Conservation (phyloP, 805 yeast genomes). For the Myxozyma neotropica region DNA sequence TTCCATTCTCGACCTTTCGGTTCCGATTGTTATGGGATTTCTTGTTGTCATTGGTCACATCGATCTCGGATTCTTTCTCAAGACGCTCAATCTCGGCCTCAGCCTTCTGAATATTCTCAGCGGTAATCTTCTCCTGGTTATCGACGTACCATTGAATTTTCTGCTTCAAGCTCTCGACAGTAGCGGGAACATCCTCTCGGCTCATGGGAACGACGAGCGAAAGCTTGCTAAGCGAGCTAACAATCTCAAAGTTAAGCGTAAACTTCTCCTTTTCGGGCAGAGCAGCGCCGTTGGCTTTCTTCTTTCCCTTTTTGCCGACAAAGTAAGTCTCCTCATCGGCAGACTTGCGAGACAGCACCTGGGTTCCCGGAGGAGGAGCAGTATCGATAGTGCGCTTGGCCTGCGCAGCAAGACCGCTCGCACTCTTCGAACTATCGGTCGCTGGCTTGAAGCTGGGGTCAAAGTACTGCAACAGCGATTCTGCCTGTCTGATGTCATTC, state of each 20-base stretch:
- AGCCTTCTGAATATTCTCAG: conserved; percentile 72
- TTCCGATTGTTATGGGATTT: conserved; percentile 10
- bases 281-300: conserved; percentile 16
- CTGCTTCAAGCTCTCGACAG: conserved; percentile 67
- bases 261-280: conserved; percentile 48
- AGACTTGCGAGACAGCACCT: conserved; percentile 63
- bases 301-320: conserved; percentile 46
- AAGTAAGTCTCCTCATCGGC: conserved; percentile 62
- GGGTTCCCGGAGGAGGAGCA: conserved; percentile 47
- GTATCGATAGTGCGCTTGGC: conserved; percentile 34
- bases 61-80: conserved; percentile 53
- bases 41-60: conserved; percentile 16
- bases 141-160: conserved; percentile 69
- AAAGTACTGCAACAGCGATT: conserved; percentile 68
- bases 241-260: conserved; percentile 76
- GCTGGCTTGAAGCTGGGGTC: conserved; percentile 72
- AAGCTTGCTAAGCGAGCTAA: conserved; percentile 74
- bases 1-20: conserved; percentile 13
- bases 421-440: conserved; percentile 22
- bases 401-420: conserved; percentile 32
- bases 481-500: conserved; percentile 73
- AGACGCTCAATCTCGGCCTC: conserved; percentile 74
- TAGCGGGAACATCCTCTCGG: conserved; percentile 66
- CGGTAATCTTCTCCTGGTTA: conserved; percentile 80
- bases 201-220: conserved; percentile 77